Evolutionary conservation across 2,329 filamentous ascomycete species (phyloP).

Genomic region (Ceratocystiopsis brevicomis): DNA sequence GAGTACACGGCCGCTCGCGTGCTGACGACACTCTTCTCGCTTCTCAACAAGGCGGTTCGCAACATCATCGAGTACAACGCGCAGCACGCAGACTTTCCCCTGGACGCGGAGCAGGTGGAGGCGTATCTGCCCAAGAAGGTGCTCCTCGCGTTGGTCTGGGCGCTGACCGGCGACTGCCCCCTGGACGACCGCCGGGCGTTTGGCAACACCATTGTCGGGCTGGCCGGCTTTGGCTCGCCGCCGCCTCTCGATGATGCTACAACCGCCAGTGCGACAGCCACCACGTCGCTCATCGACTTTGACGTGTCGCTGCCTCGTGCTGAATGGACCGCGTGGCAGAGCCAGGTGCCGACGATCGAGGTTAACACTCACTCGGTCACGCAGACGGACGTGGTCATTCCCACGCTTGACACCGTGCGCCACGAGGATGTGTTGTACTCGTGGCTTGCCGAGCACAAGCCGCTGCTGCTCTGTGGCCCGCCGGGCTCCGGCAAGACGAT

Average conservation of each 20-base stretch:
- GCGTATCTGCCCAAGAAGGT: constrained; percentile 85
- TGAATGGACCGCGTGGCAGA: constrained; percentile 88
- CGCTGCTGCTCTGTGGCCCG: constrained; percentile 84
- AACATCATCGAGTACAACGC: constrained; percentile 91
- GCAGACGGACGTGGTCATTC: constrained; percentile 96
- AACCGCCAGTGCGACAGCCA: not conserved
- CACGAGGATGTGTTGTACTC: constrained; percentile 99
- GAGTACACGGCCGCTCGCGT: constrained; percentile 85
- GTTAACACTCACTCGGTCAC: constrained; percentile 97
- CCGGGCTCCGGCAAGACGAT: constrained; percentile 99
- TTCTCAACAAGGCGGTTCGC: constrained; percentile 84
- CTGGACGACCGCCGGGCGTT: constrained; percentile 73
- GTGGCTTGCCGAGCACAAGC: constrained; percentile 97
- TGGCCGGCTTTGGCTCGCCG: constrained; percentile 75
- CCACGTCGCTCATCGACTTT: constrained; percentile 71
- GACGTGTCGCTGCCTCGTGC: constrained; percentile 73
- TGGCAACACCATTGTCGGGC: constrained; percentile 63
- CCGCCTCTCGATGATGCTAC: constrained; percentile 49
- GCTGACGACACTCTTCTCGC: constrained; percentile 80
- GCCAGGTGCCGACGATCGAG: constrained; percentile 81
- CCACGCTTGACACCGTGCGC: constrained; percentile 87
- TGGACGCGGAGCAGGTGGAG: constrained; percentile 80
- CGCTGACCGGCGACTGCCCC: constrained; percentile 86
- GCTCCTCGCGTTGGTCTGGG: constrained; percentile 83
- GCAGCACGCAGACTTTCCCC: constrained; percentile 81